Percentiles rank a stretch among this genome's conserved stretches.
These are phyloP conservation scores for Claviceps sp. DNA, from an alignment of 2,329 filamentous ascomycete species.

Conservation along the genomic window DNA sequence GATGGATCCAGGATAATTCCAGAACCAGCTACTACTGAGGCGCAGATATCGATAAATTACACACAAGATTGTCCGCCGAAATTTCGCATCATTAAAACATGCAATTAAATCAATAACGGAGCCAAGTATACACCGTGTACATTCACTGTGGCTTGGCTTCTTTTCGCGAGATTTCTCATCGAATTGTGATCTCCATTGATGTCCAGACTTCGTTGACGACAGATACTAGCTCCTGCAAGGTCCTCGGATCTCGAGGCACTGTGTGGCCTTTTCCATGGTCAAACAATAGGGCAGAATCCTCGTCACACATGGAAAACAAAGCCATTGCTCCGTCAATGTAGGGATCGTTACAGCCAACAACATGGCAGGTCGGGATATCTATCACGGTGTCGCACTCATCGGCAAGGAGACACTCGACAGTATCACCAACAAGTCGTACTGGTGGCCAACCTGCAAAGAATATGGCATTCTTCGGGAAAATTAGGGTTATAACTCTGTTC, in stretches of 20 bases:
- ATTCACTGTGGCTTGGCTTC: too few relatives aligned
- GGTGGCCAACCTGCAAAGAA: slow-evolving; percentile 40
- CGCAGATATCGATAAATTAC: too few relatives aligned
- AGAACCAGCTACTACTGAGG: too few relatives aligned
- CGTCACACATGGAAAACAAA: slow-evolving; percentile 45
- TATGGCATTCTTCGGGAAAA: slow-evolving; percentile 10
- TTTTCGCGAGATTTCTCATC: neutral
- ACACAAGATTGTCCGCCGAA: too few relatives aligned
- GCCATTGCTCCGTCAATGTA: slow-evolving; percentile 45
- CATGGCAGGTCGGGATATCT: slow-evolving; percentile 34
- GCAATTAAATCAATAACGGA: too few relatives aligned
- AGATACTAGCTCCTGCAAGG: slow-evolving; percentile 24
- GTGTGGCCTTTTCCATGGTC: slow-evolving; percentile 53
- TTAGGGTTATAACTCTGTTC: neutral
- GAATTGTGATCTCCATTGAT: neutral
- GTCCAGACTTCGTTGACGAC: neutral
- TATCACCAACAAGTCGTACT: slow-evolving; percentile 22
- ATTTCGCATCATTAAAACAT: too few relatives aligned
- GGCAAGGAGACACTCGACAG: slow-evolving; percentile 26
- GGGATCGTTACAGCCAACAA: slow-evolving; percentile 39
- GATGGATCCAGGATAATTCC: too few relatives aligned
- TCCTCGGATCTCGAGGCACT: slow-evolving; percentile 36
- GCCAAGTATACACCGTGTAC: too few relatives aligned
- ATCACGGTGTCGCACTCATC: slow-evolving; percentile 33
- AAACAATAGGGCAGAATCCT: slow-evolving; percentile 42